phyloP scores from a whole-genome alignment of 768 basidiomycete species.

The Tylopilus balloui region DNA sequence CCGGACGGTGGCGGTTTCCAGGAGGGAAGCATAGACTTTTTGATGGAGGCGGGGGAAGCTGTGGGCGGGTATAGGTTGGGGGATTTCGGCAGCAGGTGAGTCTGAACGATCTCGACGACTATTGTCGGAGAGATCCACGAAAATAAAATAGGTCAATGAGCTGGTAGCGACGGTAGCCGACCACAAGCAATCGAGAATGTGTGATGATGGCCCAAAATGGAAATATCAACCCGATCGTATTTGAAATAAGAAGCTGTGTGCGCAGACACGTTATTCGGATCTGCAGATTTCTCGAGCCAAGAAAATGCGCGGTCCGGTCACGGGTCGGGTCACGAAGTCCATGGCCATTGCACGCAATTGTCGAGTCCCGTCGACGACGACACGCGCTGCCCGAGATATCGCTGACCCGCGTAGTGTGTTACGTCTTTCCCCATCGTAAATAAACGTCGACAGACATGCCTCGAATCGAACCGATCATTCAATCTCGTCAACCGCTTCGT shows the following conservation, averaged over 20 bases:
- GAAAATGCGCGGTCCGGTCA: conserved; percentile 15
- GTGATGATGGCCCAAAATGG: conserved; percentile 8
- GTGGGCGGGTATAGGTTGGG: neutral
- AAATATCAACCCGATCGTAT: conserved; percentile 15
- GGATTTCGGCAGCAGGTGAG: neutral
- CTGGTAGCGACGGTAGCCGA: neutral
- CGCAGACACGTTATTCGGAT: conserved; percentile 30
- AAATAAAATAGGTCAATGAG: neutral
- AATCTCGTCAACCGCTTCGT: conserved; percentile 24
- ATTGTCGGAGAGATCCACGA: neutral
- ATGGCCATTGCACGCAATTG: too few species aligned
- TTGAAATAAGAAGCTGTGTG: conserved; percentile 31
- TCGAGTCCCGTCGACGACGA: too few species aligned
- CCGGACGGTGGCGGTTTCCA: neutral
- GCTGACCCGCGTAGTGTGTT: conserved; percentile 13
- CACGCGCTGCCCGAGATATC: conserved; percentile 9
- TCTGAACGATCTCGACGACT: neutral
- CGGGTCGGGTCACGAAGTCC: conserved; percentile 2
- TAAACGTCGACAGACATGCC: conserved; percentile 25
- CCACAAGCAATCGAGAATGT: neutral
- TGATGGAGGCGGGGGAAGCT: conserved; percentile 18
- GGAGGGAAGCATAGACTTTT: conserved; percentile 15
- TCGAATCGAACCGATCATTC: conserved; percentile 25
- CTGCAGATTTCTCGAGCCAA: conserved; percentile 26
- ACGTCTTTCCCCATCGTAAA: conserved; percentile 25